Conservation (phyloP, 352 stramenopile species). For the Plasmopara muralis region DNA sequence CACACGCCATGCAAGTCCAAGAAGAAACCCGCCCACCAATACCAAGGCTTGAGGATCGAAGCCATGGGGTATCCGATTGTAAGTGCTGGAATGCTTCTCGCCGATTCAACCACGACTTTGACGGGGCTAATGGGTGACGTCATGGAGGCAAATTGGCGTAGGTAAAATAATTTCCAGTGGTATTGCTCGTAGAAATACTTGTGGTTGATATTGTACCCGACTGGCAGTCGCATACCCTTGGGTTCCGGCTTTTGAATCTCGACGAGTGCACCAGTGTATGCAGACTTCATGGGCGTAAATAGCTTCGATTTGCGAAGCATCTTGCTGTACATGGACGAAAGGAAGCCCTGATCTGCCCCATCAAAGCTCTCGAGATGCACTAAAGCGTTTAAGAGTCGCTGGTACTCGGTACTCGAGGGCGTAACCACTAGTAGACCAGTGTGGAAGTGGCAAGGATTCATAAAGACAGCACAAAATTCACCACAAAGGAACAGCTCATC, state of each 20-base stretch:
- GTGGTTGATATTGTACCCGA: slow-evolving; percentile 90
- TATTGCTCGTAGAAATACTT: slow-evolving; percentile 89
- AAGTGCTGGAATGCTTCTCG: slow-evolving; percentile 63
- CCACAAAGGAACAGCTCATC: slow-evolving; percentile 86
- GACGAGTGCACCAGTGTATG: slow-evolving; percentile 22
- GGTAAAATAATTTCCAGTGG: slow-evolving; percentile 83
- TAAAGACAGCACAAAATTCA: slow-evolving; percentile 85
- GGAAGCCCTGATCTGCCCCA: slow-evolving; percentile 79
- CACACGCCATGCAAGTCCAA: slow-evolving; percentile 77
- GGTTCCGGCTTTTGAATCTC: slow-evolving; percentile 37
- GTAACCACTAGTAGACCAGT: slow-evolving; percentile 82
- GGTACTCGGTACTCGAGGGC: slow-evolving; percentile 60
- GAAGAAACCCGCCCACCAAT: slow-evolving; percentile 81
- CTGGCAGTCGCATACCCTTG: slow-evolving; percentile 70
- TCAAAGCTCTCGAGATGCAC: slow-evolving; percentile 65
- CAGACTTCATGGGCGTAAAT: slow-evolving; percentile 50
- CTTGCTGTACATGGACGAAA: slow-evolving; percentile 83
- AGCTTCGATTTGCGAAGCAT: slow-evolving; percentile 64
- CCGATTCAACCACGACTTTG: slow-evolving; percentile 80
- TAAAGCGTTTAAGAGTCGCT: slow-evolving; percentile 57
- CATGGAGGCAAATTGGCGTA: slow-evolving; percentile 81
- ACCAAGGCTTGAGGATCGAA: slow-evolving; percentile 84
- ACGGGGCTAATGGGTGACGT: slow-evolving; percentile 80
- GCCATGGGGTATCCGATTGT: slow-evolving; percentile 85
- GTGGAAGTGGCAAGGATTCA: slow-evolving; percentile 89